These are phyloP conservation scores for Alternaria consortialis DNA, from an alignment of 2,329 filamentous ascomycete species.

Conservation along the genomic window DNA sequence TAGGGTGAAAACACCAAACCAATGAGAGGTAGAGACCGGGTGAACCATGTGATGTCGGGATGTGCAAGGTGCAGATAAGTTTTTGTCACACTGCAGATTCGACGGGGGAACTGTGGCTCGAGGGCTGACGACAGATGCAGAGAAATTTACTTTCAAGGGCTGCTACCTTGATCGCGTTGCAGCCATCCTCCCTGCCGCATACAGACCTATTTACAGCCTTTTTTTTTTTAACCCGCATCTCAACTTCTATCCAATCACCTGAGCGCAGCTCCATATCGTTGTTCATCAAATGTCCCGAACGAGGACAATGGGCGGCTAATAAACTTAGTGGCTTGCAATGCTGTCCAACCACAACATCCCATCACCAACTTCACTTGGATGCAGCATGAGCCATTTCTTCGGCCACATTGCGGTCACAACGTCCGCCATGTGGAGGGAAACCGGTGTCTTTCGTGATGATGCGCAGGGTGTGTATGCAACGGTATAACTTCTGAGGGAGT, in stretches of 20 bases:
- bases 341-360: constrained; percentile 37
- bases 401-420: constrained; percentile 15
- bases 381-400: constrained; percentile 21
- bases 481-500: constrained; percentile 18
- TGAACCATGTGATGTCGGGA: constrained; percentile 41
- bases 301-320: constrained; percentile 46
- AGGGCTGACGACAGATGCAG: constrained; percentile 29
- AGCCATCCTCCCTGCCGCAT: constrained; percentile 37
- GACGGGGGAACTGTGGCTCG: constrained; percentile 19
- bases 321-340: constrained; percentile 37
- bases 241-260: constrained; percentile 30
- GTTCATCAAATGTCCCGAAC: constrained; percentile 42
- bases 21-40: constrained; percentile 23
- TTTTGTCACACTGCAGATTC: constrained; percentile 46
- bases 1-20: constrained; percentile 40
- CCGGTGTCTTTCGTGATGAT: constrained; percentile 32
- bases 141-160: constrained; percentile 24
- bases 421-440: constrained; percentile 27
- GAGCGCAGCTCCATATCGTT: constrained; percentile 19
- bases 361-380: constrained; percentile 18
- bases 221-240: constrained; percentile 23
- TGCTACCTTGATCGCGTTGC: constrained; percentile 20
- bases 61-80: constrained; percentile 34
- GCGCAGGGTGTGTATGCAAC: constrained; percentile 27
- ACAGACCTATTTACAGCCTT: constrained; percentile 46